Evolutionary conservation across 805 yeast genomes (phyloP).

Genomic region (Lachancea nothofagi): DNA sequence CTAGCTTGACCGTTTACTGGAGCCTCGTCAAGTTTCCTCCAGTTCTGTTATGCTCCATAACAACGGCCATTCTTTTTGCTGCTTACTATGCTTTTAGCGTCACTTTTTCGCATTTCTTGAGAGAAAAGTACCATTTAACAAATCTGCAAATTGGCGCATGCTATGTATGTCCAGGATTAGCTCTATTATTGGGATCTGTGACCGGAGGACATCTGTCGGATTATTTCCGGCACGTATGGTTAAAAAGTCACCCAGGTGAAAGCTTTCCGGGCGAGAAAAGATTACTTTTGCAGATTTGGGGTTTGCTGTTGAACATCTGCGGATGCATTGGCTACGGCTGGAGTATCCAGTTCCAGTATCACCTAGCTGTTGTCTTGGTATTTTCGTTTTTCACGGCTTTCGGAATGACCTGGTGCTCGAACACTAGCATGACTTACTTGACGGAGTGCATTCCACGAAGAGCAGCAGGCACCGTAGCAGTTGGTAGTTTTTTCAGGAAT

Average conservation of each 20-base stretch:
- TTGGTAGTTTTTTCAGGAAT: conserved; percentile 49
- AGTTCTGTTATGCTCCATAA: conserved; percentile 41
- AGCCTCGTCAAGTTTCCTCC: conserved; percentile 39
- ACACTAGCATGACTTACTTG: conserved; percentile 48
- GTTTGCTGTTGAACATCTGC: conserved; percentile 38
- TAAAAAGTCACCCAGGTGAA: conserved; percentile 22
- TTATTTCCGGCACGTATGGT: conserved; percentile 27
- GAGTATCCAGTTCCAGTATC: conserved; percentile 39
- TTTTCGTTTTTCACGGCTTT: conserved; percentile 44
- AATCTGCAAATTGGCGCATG: conserved; percentile 39
- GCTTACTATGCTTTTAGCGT: conserved; percentile 50
- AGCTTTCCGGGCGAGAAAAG: conserved; percentile 44
- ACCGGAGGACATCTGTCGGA: conserved; percentile 47
- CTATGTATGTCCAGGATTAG: conserved; percentile 49
- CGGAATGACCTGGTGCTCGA: conserved; percentile 53
- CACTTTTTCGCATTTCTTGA: conserved; percentile 40
- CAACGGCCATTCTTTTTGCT: conserved; percentile 48
- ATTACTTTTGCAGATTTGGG: conserved; percentile 40
- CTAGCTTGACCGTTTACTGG: conserved; percentile 36
- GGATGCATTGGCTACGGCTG: conserved; percentile 51
- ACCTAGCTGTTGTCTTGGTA: conserved; percentile 38
- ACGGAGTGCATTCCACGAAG: conserved; percentile 46
- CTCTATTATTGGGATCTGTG: conserved; percentile 45
- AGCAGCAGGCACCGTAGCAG: conserved; percentile 49
- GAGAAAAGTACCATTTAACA: conserved; percentile 35